Percentiles rank a stretch among this genome's conserved stretches.
phyloP scores from a whole-genome alignment of 2,329 filamentous ascomycete genomes.

The Pseudogymnoascus pannorum region DNA sequence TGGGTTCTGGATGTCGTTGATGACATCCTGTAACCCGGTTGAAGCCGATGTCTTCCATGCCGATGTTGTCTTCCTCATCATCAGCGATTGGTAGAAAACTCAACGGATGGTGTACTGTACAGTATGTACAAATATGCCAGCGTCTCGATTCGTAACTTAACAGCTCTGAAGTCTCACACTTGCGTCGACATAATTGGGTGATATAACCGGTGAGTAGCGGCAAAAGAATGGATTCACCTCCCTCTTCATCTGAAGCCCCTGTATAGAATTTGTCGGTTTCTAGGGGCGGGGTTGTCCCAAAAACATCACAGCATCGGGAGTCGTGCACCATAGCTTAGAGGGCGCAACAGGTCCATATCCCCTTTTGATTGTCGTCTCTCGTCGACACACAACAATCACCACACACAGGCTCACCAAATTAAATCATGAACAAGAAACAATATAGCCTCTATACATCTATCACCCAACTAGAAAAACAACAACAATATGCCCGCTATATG shows the following conservation, averaged over 20 bases:
- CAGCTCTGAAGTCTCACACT: neutral
- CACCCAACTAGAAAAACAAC: neutral
- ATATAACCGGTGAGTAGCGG: neutral
- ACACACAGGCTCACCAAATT: neutral
- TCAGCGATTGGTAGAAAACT: neutral
- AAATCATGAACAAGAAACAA: neutral
- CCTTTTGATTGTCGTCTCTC: too few relatives aligned
- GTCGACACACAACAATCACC: neutral
- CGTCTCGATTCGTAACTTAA: neutral
- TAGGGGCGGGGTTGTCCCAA: neutral
- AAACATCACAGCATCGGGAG: neutral
- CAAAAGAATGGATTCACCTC: too few relatives aligned
- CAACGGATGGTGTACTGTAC: neutral
- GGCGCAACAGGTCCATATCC: too few relatives aligned
- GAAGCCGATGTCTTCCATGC: neutral
- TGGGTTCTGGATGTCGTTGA: neutral
- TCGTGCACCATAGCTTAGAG: too few relatives aligned
- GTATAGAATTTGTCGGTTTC: neutral
- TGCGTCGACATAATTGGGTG: neutral
- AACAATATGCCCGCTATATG: slow-evolving; percentile 8
- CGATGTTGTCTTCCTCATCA: neutral
- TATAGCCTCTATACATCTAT: slow-evolving; percentile 3
- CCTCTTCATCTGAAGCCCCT: neutral
- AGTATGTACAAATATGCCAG: neutral
- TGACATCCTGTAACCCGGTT: neutral